Percentiles rank a stretch among this genome's conserved stretches.
phyloP scores from a whole-genome alignment of 768 basidiomycete species.

The Lentinula edodes region DNA sequence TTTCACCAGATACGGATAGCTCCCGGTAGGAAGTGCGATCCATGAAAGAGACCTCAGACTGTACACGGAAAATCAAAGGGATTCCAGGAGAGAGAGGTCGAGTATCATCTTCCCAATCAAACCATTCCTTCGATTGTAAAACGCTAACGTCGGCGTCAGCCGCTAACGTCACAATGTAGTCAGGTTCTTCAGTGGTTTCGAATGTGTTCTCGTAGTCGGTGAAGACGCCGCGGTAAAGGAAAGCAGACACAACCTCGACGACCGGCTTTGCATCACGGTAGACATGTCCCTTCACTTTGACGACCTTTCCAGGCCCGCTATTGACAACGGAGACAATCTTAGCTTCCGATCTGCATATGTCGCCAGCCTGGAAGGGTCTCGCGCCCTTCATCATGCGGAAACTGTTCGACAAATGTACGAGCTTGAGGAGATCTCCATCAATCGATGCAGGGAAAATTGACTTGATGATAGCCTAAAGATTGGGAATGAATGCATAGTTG shows the following conservation, averaged over 20 bases:
- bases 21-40: slow-evolving; percentile 81
- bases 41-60: slow-evolving; percentile 86
- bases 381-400: slow-evolving; percentile 85
- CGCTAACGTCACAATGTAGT: slow-evolving; percentile 73
- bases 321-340: slow-evolving; percentile 87
- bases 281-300: slow-evolving; percentile 84
- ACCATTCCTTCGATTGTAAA: slow-evolving; percentile 95
- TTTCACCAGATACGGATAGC: slow-evolving; percentile 77
- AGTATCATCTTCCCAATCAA: slow-evolving; percentile 86
- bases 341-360: slow-evolving; percentile 87
- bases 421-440: slow-evolving; percentile 91
- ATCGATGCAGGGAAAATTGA: slow-evolving; percentile 91
- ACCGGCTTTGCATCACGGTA: slow-evolving; percentile 72
- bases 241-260: slow-evolving; percentile 91
- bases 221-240: slow-evolving; percentile 96
- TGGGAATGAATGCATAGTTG: not conserved
- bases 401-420: slow-evolving; percentile 96
- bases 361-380: slow-evolving; percentile 73
- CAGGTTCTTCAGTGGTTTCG: slow-evolving; percentile 84
- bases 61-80: slow-evolving; percentile 83
- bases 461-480: slow-evolving; percentile 90
- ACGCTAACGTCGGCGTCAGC: slow-evolving; percentile 84
- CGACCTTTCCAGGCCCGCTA: slow-evolving; percentile 86
- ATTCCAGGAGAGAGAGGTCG: slow-evolving; percentile 76
- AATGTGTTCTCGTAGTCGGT: slow-evolving; percentile 94